These are phyloP conservation scores for Populus alba DNA, from an alignment of 345 rosid genomes.

Conservation along the genomic window DNA sequence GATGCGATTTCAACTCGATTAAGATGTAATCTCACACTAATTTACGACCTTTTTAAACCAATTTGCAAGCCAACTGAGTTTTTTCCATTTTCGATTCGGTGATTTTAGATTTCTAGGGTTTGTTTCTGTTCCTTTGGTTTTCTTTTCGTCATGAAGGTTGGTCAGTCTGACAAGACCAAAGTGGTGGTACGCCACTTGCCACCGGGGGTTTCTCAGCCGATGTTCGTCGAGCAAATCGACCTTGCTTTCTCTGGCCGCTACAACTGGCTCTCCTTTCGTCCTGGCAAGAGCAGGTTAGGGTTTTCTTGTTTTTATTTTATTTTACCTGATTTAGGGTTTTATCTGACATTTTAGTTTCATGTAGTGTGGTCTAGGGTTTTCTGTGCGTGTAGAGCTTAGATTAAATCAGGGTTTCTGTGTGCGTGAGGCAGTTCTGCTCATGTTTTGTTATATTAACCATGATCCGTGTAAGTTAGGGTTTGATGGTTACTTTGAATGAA, in stretches of 20 bases:
- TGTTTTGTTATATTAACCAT: not conserved
- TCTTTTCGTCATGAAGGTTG: conserved; percentile 48
- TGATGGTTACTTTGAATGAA: not conserved
- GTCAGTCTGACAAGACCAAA: conserved; percentile 57
- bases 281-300: conserved; percentile 60
- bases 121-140: conserved; percentile 9
- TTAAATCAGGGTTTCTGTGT: too few relatives aligned
- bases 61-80: not conserved
- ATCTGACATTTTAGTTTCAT: not conserved
- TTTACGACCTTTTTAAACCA: not conserved
- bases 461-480: not conserved
- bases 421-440: not conserved
- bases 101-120: conserved; percentile 30
- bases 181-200: conserved; percentile 77
- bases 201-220: conserved; percentile 46
- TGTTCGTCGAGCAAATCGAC: conserved; percentile 57
- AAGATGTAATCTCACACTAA: conserved; percentile 37
- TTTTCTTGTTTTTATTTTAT: not conserved
- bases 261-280: conserved; percentile 59
- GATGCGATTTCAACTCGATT: not conserved
- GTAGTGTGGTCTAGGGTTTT: not conserved
- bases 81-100: conserved; percentile 10
- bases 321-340: not conserved
- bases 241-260: conserved; percentile 51
- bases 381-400: not conserved